Evolutionary conservation across 2,329 filamentous ascomycete genomes (phyloP).

Genomic region (Diaporthe ilicicola): DNA sequence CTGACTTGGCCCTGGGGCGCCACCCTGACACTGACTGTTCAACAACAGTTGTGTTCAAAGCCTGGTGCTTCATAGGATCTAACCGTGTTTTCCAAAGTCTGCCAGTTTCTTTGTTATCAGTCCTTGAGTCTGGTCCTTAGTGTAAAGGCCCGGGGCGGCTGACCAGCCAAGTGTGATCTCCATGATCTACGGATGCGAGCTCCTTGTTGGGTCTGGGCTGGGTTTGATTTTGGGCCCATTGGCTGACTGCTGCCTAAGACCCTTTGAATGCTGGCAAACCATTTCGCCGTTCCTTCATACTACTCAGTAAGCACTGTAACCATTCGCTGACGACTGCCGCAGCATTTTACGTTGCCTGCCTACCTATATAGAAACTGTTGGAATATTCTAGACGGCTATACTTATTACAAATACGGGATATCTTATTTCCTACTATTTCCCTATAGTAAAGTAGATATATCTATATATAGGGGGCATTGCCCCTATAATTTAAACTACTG

Average conservation of each 20-base stretch:
- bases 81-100: not conserved
- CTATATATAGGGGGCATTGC: no score
- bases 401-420: no score
- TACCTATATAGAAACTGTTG: not conserved
- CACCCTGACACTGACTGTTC: not conserved
- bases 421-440: no score
- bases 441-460: no score
- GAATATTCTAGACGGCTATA: no score
- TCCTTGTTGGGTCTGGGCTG: not conserved
- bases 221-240: not conserved
- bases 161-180: not conserved
- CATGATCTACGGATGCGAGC: not conserved
- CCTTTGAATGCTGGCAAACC: not conserved
- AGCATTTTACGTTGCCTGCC: not conserved
- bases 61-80: not conserved
- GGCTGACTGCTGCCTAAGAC: not conserved
- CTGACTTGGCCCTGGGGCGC: not conserved
- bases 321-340: not conserved
- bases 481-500: no score
- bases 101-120: no score
- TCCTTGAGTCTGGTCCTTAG: no score
- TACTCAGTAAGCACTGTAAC: not conserved
- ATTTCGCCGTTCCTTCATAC: not conserved
- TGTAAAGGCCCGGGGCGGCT: not conserved
- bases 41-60: not conserved